Evolutionary conservation across 306 rosid genomes (phyloP).

Genomic region (Adenanthera pavonina): DNA sequence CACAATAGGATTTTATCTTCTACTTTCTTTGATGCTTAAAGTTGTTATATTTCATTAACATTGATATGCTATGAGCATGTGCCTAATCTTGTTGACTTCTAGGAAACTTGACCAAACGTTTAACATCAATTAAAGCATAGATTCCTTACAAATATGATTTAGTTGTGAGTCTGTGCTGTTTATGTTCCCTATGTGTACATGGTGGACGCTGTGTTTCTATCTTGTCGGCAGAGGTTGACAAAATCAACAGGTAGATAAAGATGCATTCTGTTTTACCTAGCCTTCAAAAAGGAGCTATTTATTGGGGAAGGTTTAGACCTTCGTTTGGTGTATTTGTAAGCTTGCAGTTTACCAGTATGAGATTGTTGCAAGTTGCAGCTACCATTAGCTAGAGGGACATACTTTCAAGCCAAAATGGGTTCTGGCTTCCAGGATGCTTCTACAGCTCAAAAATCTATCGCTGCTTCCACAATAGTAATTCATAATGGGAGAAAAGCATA

Average conservation of each 20-base stretch:
- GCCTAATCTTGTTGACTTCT: background rate
- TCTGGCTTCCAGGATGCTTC: constrained; percentile 72
- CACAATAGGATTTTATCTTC: background rate
- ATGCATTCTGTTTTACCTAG: background rate
- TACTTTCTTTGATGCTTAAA: background rate
- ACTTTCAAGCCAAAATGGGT: constrained; percentile 11
- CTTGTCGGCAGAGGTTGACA: constrained; percentile 75
- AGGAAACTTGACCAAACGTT: constrained; percentile 1
- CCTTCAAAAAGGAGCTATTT: constrained; percentile 24
- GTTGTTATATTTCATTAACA: background rate
- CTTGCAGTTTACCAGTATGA: constrained; percentile 22
- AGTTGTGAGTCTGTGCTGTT: constrained; percentile 7
- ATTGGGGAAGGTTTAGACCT: constrained; percentile 24
- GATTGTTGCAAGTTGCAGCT: constrained; percentile 24
- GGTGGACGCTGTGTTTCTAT: background rate
- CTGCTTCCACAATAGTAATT: constrained; percentile 47
- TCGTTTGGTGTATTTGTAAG: constrained; percentile 32
- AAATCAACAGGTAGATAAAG: constrained; percentile 25
- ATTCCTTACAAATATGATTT: constrained; percentile 9
- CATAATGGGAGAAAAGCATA: constrained; percentile 65
- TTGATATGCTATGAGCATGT: background rate
- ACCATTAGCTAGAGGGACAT: constrained; percentile 25
- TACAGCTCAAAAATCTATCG: constrained; percentile 56
- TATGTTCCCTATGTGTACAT: constrained; percentile 14
- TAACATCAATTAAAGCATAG: background rate